These are phyloP conservation scores for Coemansia sp. DNA, from an alignment of 192 early-diverging fungal species.

Conservation along the genomic window DNA sequence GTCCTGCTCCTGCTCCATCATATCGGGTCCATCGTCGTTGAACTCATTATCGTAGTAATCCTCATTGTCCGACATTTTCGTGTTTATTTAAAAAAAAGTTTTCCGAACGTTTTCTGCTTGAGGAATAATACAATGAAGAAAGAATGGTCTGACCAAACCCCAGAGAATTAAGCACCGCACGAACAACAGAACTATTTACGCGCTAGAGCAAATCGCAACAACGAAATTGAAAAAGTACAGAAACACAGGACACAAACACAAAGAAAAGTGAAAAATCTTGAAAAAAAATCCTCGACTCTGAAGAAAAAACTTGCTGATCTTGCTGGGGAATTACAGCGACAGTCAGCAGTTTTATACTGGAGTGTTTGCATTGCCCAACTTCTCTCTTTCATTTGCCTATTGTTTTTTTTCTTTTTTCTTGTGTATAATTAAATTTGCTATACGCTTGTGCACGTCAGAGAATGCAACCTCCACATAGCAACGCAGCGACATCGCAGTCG, in stretches of 20 bases:
- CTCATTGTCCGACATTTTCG: slow-evolving; percentile 46
- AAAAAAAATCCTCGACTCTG: neutral
- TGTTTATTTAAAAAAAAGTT: slow-evolving; percentile 4
- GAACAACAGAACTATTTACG: too few relatives aligned
- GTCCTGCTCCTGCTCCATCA: slow-evolving; percentile 32
- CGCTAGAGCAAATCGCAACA: neutral
- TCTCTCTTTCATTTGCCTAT: too few relatives aligned
- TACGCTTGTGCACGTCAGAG: neutral
- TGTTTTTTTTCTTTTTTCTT: neutral
- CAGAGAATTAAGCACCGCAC: too few relatives aligned
- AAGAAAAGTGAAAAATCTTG: neutral
- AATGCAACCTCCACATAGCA: slow-evolving; percentile 17
- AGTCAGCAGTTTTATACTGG: too few relatives aligned
- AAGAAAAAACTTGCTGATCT: too few relatives aligned
- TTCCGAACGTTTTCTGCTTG: neutral
- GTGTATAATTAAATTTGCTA: neutral
- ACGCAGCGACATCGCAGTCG: slow-evolving; percentile 9
- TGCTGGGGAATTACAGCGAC: too few relatives aligned
- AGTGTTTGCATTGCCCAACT: too few relatives aligned
- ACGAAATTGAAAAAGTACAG: neutral
- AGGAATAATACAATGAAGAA: neutral
- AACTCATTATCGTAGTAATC: slow-evolving; percentile 16
- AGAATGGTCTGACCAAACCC: neutral
- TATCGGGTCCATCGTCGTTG: slow-evolving; percentile 24
- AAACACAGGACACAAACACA: neutral